Base-by-base conservation (phyloP, 495 filamentous ascomycete species). In the Penicillium crystallinum region DNA sequence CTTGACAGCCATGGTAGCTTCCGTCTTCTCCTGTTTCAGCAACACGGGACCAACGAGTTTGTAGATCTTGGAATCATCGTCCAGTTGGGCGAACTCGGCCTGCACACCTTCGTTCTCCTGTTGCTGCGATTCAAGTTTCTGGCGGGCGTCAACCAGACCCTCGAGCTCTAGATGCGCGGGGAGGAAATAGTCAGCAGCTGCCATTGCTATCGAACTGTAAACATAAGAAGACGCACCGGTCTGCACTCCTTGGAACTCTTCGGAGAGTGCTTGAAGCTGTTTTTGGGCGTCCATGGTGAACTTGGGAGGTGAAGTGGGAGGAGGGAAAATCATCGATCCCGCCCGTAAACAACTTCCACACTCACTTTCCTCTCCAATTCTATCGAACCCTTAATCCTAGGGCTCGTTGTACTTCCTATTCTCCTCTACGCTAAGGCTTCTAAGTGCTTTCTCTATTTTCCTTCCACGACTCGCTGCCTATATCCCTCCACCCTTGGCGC, bases 31-130 rank as follows among this genome's bases (percentile, higher is more conserved):
- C 68, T 97, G 95, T 75, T 97, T 97, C 61, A 97, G 69, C 40
- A 99, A 75, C 9, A 97, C 88, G 0, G 93, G 93, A 1, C 93
- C 93, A 45, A 96, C 82, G 31, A 96, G 80, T 68, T 97, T 97
- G 79, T 90, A 99, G 70, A 99, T 95, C 45, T 85, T 88, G 53
- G 92, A 84, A 55, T 85, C 84, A 41, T 89, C 83, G 52, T 83
- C 81, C 51, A 97, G 77, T 49, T 77, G 77, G 27, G 79, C 71
- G 69, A 98, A 97, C 74, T 98, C 93, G 83, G 88, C 88, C 65
- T 96, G 84, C 1, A 98, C 93, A 19, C 85, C 84, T 42, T 84
- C 72, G 67, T 97, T 97, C 67, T 98, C 93, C 65, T 96, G 87
- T 57, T 87, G 84, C 69, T 98, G 93, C 22, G 89, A 89, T 67